Conservation (phyloP, 345 rosid genomes). For the Hibiscus tridactylites region DNA sequence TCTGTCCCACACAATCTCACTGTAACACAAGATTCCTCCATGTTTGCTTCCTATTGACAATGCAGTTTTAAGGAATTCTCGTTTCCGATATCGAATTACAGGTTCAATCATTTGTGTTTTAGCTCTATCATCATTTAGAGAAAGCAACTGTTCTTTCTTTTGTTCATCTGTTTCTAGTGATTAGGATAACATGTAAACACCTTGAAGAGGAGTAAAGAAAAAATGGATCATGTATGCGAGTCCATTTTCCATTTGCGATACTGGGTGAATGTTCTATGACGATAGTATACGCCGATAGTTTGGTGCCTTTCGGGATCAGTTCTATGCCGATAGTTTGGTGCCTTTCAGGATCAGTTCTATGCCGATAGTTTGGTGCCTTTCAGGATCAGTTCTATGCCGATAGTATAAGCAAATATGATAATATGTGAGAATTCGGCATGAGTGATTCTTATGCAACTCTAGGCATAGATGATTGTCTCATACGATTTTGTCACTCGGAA, state of each 20-base stretch:
- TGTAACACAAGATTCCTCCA: background rate
- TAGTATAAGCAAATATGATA: constrained; percentile 1
- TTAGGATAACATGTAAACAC: constrained; percentile 8
- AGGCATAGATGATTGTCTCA: no score
- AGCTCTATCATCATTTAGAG: background rate
- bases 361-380: constrained; percentile 38
- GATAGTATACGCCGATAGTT: constrained; percentile 27
- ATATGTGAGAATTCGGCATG: no score
- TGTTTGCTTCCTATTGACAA: background rate
- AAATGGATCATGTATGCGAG: constrained; percentile 26
- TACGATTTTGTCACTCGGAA: no score
- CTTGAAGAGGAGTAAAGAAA: background rate
- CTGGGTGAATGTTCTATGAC: constrained; percentile 29
- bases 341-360: constrained; percentile 33
- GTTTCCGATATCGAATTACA: no score
- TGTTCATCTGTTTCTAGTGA: constrained; percentile 15
- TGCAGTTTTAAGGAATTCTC: background rate
- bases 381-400: constrained; percentile 47
- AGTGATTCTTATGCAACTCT: no score
- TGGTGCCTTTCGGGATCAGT: constrained; percentile 43
- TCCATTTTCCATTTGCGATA: constrained; percentile 56
- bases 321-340: constrained; percentile 45
- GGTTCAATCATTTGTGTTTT: background rate
- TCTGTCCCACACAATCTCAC: constrained; percentile 15
- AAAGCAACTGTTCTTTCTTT: background rate